Evolutionary conservation across 2,329 filamentous ascomycete genomes (phyloP).

Genomic region (Ambrosiella cleistominuta): DNA sequence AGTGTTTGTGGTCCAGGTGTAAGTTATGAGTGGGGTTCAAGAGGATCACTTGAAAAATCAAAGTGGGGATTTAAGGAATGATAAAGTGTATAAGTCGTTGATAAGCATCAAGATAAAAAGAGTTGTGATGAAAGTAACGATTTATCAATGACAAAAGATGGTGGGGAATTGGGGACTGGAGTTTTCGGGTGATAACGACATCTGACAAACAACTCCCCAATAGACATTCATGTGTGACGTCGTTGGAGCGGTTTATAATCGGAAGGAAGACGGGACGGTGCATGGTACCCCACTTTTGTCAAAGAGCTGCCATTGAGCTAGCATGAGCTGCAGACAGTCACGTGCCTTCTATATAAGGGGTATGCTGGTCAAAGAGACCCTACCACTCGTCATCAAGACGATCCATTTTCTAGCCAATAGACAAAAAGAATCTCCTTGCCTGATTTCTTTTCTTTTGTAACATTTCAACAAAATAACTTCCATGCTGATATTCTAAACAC

Average conservation of each 20-base stretch:
- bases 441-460: no score
- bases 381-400: neutral
- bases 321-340: neutral
- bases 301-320: neutral
- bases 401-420: no score
- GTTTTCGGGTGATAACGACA: no score
- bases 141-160: neutral
- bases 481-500: no score
- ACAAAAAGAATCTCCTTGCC: no score
- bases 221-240: neutral
- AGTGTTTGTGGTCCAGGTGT: slow-evolving; percentile 25
- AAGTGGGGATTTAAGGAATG: neutral
- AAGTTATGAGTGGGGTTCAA: neutral
- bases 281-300: neutral
- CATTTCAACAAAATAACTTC: no score
- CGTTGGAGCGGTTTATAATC: neutral
- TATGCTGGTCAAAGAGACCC: neutral
- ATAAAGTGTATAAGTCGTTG: no score
- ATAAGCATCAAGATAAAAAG: neutral
- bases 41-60: neutral
- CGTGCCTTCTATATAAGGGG: neutral
- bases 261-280: neutral
- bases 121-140: neutral
- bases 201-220: neutral
- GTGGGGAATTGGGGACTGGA: no score